Evolutionary conservation across 495 filamentous ascomycete genomes (phyloP).

Genomic region (Talaromyces wortmannii): DNA sequence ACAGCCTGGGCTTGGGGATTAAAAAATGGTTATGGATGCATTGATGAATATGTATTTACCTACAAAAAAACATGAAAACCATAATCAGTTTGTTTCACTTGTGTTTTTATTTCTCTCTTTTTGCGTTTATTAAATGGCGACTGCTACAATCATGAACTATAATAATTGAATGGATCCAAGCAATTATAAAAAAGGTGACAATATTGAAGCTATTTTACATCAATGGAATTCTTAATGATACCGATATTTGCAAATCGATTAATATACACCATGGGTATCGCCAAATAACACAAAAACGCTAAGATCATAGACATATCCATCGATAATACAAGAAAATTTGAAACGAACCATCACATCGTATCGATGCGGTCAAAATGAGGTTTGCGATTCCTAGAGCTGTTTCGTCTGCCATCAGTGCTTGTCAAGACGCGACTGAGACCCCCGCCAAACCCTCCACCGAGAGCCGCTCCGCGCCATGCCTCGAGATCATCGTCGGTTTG

Average conservation of each 20-base stretch:
- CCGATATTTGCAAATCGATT: too few relatives aligned
- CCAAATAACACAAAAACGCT: neutral
- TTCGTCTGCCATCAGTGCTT: slow-evolving; percentile 1
- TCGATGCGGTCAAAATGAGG: slow-evolving; percentile 2
- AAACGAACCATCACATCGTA: neutral
- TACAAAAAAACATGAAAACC: too few relatives aligned
- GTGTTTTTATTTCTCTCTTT: too few relatives aligned
- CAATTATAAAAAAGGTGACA: neutral
- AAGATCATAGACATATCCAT: neutral
- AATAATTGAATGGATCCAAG: too few relatives aligned
- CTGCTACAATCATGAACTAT: too few relatives aligned
- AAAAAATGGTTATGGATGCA: too few relatives aligned
- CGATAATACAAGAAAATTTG: neutral
- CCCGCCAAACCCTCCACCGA: slow-evolving; percentile 37
- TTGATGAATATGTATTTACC: too few relatives aligned
- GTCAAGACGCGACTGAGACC: slow-evolving; percentile 32
- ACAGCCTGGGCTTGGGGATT: too few relatives aligned
- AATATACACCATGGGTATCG: neutral
- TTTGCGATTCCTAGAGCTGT: slow-evolving; percentile 2
- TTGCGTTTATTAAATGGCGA: too few relatives aligned
- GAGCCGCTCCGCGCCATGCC: slow-evolving; percentile 34
- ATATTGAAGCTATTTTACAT: neutral
- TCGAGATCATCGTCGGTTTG: slow-evolving; percentile 29
- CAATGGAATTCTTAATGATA: too few relatives aligned
- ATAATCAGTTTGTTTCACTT: too few relatives aligned